Evolutionary conservation across 2,329 filamentous ascomycete genomes (phyloP), one percentile per base, ranked within the genome.

Genomic region (Xylariaceae sp.): DNA sequence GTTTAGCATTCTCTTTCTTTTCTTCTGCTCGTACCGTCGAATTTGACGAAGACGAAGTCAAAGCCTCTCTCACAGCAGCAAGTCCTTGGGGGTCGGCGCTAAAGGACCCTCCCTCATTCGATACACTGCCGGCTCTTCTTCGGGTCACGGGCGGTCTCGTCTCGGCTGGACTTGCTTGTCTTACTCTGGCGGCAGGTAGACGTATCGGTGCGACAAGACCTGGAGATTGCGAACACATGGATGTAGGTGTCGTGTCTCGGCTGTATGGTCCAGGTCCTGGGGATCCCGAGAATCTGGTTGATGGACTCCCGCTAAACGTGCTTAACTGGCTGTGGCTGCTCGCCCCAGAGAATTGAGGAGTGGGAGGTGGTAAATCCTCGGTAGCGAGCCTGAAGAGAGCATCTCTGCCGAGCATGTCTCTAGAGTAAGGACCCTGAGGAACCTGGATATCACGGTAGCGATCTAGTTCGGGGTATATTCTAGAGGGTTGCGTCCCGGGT

Each of bases 221-320:
- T 3, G 87, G 85, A 14, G 86, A 90, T 59, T 86, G 85, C 1
- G 87, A 90, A 7, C 84, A 86, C 55, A 87, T 83, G 10, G 87
- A 90, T 5, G 86, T 90, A 6, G 87, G 87, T 3, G 87, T 90
- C 1, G 87, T 90, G 51, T 87, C 86, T 54, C 87, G 78, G 62
- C 87, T 90, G 67, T 89, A 90, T 5, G 82, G 71, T 2, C 85
- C 81, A 11, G 85, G 82, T 1, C 81, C 80, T 1, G 82, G 82
- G 1, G 87, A 90, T 48, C 83, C 87, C 1, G 86, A 89, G 60
- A 87, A 90, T 53, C 84, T 76, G 1, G 87, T 90, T 4, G 87
- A 90, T 35, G 87, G 86, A 51, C 86, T 90, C 19, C 75, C 81
- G 53, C 86, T 89, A 46, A 83, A 76, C 2, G 75, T 78, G 66